Conservation (phyloP, 1,284 basidiomycete genomes). For the Trichosporon sp. region DNA sequence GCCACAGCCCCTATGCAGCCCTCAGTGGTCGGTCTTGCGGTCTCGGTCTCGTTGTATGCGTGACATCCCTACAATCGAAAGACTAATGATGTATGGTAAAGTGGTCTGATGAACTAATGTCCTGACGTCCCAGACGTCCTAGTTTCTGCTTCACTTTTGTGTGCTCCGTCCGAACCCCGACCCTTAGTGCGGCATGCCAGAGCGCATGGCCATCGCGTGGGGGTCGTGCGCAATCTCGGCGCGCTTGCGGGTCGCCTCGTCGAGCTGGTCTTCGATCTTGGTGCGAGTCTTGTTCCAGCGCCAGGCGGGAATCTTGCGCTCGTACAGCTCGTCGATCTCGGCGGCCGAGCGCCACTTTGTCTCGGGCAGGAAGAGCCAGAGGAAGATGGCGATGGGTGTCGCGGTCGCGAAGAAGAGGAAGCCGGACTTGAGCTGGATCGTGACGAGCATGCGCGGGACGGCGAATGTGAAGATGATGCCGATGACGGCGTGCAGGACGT, state of each 20-base stretch:
- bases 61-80: background rate
- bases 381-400: constrained; percentile 19
- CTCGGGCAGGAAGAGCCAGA: constrained; percentile 29
- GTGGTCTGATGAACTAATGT: background rate
- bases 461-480: constrained; percentile 12
- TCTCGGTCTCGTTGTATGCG: background rate
- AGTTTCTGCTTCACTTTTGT: background rate
- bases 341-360: constrained; percentile 24
- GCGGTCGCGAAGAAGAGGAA: constrained; percentile 26
- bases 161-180: background rate
- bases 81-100: background rate
- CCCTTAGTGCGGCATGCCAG: background rate
- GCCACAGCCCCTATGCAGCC: background rate
- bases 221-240: background rate
- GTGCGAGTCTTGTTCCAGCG: constrained; percentile 36
- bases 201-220: background rate
- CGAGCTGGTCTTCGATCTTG: constrained; percentile 15
- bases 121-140: background rate
- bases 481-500: background rate
- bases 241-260: background rate
- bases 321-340: constrained; percentile 45
- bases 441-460: constrained; percentile 24
- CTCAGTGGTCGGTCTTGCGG: too few relatives aligned
- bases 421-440: constrained; percentile 17
- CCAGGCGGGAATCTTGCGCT: constrained; percentile 41